Evolutionary conservation across 306 rosid genomes (phyloP).

Genomic region (Quercus cerris): DNA sequence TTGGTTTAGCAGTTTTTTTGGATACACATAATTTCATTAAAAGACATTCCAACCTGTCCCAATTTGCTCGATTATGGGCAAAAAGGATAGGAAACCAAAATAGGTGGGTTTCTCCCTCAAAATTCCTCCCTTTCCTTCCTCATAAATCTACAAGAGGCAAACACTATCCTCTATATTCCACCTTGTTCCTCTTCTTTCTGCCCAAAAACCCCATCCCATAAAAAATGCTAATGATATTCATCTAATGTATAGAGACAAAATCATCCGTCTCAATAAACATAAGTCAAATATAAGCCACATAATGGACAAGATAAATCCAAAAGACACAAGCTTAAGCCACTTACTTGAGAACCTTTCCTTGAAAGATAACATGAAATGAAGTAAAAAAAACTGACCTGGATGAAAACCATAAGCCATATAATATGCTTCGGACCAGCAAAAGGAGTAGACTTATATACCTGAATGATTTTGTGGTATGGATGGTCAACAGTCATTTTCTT

Average conservation of each 20-base stretch:
- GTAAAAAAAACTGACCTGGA: too few relatives aligned
- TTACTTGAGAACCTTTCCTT: neutral
- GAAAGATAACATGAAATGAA: too few relatives aligned
- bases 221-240: neutral
- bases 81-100: too few relatives aligned
- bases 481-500: conserved; percentile 93
- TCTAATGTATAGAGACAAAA: neutral
- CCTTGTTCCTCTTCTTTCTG: neutral
- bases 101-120: neutral
- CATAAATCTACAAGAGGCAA: neutral
- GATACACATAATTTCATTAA: neutral
- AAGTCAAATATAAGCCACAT: too few relatives aligned
- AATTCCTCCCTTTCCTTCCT: neutral
- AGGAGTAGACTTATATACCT: conserved; percentile 42
- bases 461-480: conserved; percentile 90
- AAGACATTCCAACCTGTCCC: neutral
- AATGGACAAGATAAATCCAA: too few relatives aligned
- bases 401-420: conserved; percentile 3
- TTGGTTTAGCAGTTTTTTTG: neutral
- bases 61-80: neutral
- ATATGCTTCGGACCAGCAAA: conserved; percentile 1
- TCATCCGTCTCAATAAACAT: neutral
- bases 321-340: too few relatives aligned
- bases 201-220: neutral
- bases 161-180: neutral